Evolutionary conservation across 2,329 filamentous ascomycete species (phyloP).

Genomic region (Rasamsonia emersonii): DNA sequence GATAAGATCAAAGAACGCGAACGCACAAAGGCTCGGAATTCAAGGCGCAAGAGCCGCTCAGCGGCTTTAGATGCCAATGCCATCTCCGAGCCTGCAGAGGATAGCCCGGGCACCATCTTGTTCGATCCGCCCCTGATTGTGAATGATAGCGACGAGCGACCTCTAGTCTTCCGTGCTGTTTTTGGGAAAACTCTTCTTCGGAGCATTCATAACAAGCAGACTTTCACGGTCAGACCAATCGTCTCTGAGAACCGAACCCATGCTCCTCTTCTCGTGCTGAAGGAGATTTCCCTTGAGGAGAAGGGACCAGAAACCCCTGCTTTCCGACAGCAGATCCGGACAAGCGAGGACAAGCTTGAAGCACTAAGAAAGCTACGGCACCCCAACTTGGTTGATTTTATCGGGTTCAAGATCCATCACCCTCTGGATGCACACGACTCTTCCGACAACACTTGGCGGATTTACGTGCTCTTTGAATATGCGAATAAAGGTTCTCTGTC

Average conservation of each 20-base stretch:
- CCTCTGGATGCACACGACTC: conserved; percentile 31
- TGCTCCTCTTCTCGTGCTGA: conserved; percentile 60
- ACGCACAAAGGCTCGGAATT: conserved; percentile 29
- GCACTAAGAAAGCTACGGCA: conserved; percentile 66
- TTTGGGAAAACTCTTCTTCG: conserved; percentile 59
- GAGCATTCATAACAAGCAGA: conserved; percentile 56
- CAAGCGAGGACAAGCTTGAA: conserved; percentile 68
- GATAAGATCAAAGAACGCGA: conserved; percentile 29
- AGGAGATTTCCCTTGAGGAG: conserved; percentile 56
- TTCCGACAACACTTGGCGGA: conserved; percentile 51
- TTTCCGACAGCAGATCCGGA: conserved; percentile 68
- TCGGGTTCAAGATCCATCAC: conserved; percentile 72
- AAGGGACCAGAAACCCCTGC: conserved; percentile 50
- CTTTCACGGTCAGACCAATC: conserved; percentile 61
- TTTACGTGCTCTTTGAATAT: conserved; percentile 66
- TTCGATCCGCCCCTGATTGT: conserved; percentile 43
- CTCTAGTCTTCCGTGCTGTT: conserved; percentile 61
- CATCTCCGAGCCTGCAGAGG: conserved; percentile 21
- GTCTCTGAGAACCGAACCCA: conserved; percentile 47
- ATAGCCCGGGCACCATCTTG: conserved; percentile 27
- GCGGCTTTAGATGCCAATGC: conserved; percentile 22
- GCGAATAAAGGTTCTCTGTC: conserved; percentile 75
- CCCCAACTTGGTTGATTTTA: conserved; percentile 65
- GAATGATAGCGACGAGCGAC: conserved; percentile 55
- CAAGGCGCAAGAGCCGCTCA: conserved; percentile 31